Evolutionary conservation across 148 eudicot genomes (phyloP), one percentile per base, ranked within the genome.

Genomic region (Amaranthus cruentus): DNA sequence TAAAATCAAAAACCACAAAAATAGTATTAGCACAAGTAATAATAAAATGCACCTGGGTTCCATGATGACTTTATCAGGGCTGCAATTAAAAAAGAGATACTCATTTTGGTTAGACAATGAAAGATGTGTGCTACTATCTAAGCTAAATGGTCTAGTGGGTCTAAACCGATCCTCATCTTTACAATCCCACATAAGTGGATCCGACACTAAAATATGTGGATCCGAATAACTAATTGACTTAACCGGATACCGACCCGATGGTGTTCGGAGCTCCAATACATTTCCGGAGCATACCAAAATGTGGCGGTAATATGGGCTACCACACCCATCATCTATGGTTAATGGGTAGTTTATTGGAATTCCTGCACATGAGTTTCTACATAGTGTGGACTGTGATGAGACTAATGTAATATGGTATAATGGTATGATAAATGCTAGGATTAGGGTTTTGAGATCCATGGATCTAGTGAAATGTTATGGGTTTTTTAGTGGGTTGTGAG

Each of bases 1-100:
- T 28, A 28, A 28, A 28, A 28, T 28, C 38, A 28, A 28, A 28
- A 1, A 28, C 38, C 1, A 28, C 38, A 28, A 28, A 28, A 28
- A 28, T 28, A 28, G 38, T 64, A 3, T 44, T 12, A 6, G 44
- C 14, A 4, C 38, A 28, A 28, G 38, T 28, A 28, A 28, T 28
- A 28, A 28, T 28, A 4, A 50, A 3, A 58, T 58, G 42, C 0
- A 76, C 83, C 83, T 87, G 5, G 98, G 89, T 63, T 80, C 88
- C 59, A 90, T 81, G 71, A 91, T 87, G 66, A 95, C 97, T 46
- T 74, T 68, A 2, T 82, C 80, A 5, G 80, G 76, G 70, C 92
- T 90, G n/a, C 98, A 95, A 51, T 95, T 95, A 60, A 95, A 91
- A 80, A 95, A 95, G 28, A 95, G 88, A 72, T 88, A 95, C 82